phyloP scores from a whole-genome alignment of 805 yeast genomes.

The Wickerhamiella alocasiicola region DNA sequence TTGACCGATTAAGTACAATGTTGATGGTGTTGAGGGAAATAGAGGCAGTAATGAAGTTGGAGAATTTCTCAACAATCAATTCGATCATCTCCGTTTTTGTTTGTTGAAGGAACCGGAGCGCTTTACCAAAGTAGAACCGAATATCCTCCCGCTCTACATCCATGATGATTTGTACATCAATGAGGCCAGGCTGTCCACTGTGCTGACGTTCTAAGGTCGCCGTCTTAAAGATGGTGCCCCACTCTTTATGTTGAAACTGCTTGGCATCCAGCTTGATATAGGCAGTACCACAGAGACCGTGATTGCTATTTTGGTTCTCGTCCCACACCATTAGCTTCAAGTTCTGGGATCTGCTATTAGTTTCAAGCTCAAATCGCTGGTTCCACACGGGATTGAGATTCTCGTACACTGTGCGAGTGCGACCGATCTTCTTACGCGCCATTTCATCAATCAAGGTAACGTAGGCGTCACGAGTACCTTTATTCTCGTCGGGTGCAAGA shows the following conservation, averaged over 20 bases:
- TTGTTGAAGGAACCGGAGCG: conserved; percentile 51
- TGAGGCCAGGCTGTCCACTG: conserved; percentile 36
- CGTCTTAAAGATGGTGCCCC: conserved; percentile 56
- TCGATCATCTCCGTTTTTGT: conserved; percentile 56
- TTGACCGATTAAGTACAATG: conserved; percentile 28
- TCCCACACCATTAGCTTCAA: conserved; percentile 62
- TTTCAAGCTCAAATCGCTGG: conserved; percentile 59
- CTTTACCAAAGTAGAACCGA: conserved; percentile 64
- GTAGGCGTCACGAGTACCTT: conserved; percentile 42
- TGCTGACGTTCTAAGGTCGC: conserved; percentile 35
- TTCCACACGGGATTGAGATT: conserved; percentile 72
- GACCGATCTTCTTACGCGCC: conserved; percentile 45
- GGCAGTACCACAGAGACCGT: conserved; percentile 56
- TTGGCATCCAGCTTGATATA: conserved; percentile 48
- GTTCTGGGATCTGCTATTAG: conserved; percentile 33
- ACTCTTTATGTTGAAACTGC: conserved; percentile 39
- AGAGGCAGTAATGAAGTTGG: conserved; percentile 46
- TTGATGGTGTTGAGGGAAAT: conserved; percentile 47
- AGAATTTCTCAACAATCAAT: conserved; percentile 60
- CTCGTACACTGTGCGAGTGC: conserved; percentile 51
- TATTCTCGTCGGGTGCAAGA: conserved; percentile 36
- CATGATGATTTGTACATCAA: conserved; percentile 54
- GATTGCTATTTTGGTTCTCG: conserved; percentile 39
- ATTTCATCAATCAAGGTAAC: conserved; percentile 50
- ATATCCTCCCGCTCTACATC: conserved; percentile 77